Evolutionary conservation across 176 grass and related monocot species (phyloP).

Genomic region (Themeda triandra): DNA sequence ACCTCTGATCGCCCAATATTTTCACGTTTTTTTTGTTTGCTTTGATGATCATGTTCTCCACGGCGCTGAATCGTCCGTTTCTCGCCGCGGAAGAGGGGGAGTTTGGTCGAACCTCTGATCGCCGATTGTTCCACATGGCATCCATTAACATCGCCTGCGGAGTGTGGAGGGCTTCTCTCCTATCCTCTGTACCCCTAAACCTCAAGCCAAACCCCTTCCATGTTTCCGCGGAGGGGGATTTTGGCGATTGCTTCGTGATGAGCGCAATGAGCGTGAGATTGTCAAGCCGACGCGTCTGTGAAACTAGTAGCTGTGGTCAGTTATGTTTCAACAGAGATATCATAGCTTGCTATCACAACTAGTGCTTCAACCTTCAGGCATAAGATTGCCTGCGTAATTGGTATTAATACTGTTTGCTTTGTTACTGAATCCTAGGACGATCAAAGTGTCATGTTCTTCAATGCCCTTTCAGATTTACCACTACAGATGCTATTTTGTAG

Average conservation of each 20-base stretch:
- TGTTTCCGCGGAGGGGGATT: not conserved
- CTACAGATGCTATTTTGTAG: not conserved
- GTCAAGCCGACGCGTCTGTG: not conserved
- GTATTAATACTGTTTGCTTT: too few species aligned
- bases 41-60: not conserved
- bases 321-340: not conserved
- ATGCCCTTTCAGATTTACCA: not conserved
- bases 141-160: not conserved
- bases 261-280: not conserved
- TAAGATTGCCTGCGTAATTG: not conserved
- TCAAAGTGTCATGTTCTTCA: too few species aligned
- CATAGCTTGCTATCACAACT: too few species aligned
- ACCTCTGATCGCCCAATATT: too few species aligned
- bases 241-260: not conserved
- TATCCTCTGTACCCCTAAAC: not conserved
- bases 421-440: not conserved
- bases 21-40: not conserved
- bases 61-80: not conserved
- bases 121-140: too few species aligned
- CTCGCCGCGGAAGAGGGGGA: not conserved
- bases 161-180: not conserved
- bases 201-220: not conserved
- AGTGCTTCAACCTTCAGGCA: too few species aligned
- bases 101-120: too few species aligned
- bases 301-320: not conserved